These are phyloP conservation scores for Globisporangium paroecandrum DNA, from an alignment of 352 stramenopile species.

Conservation along the genomic window DNA sequence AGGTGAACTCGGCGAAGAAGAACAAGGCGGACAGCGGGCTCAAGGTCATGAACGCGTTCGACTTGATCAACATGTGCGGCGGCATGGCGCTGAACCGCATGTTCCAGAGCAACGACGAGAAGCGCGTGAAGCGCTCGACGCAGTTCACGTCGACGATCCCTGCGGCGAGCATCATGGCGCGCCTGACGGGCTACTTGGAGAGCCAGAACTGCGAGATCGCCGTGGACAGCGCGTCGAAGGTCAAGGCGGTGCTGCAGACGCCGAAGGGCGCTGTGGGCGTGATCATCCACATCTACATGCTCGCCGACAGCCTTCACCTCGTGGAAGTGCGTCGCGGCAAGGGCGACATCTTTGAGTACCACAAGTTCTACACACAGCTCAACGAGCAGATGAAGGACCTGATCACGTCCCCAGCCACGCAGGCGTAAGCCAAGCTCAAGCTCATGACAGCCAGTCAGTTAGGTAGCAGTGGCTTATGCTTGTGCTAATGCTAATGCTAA, in stretches of 20 bases:
- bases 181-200: conserved; percentile 74
- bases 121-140: conserved; percentile 80
- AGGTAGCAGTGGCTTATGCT: neutral
- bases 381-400: conserved; percentile 87
- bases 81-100: conserved; percentile 89
- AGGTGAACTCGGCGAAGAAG: conserved; percentile 68
- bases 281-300: conserved; percentile 89
- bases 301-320: conserved; percentile 81
- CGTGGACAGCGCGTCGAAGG: conserved; percentile 75
- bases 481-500: neutral
- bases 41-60: conserved; percentile 91
- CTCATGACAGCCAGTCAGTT: neutral
- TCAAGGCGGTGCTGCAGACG: conserved; percentile 83
- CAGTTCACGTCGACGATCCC: conserved; percentile 86
- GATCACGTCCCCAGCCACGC: conserved; percentile 33
- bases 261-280: conserved; percentile 86
- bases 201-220: conserved; percentile 76
- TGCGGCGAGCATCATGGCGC: conserved; percentile 71
- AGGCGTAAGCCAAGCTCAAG: neutral
- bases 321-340: conserved; percentile 88
- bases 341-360: conserved; percentile 90
- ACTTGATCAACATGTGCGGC: conserved; percentile 91
- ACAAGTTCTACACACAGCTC: conserved; percentile 89
- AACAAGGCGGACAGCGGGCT: conserved; percentile 54
- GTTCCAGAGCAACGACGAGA: conserved; percentile 87